These are phyloP conservation scores for Anthostomella pinea DNA, from an alignment of 2,329 filamentous ascomycete species.

Conservation along the genomic window DNA sequence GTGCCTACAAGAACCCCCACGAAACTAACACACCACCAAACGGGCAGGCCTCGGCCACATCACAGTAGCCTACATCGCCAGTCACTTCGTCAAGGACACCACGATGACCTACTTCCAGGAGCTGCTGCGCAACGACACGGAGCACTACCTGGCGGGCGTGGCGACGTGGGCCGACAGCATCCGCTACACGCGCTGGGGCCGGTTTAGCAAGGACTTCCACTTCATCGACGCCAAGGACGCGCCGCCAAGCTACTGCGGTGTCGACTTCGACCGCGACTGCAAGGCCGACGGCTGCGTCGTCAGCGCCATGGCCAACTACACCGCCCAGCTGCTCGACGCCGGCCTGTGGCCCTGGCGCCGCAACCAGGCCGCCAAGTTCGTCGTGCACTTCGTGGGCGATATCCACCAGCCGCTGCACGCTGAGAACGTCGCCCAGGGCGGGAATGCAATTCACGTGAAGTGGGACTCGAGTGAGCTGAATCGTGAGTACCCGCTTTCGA, in stretches of 20 bases:
- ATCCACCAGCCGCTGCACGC: conserved; percentile 68
- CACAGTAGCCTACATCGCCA: conserved; percentile 62
- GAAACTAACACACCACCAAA: no score
- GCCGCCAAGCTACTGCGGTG: conserved; percentile 56
- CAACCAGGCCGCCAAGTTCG: conserved; percentile 62
- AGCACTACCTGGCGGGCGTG: conserved; percentile 59
- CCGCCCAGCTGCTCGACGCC: conserved; percentile 49
- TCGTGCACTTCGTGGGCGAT: conserved; percentile 67
- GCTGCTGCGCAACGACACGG: conserved; percentile 52
- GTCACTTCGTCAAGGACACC: conserved; percentile 54
- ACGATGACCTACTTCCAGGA: conserved; percentile 57
- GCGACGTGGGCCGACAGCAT: conserved; percentile 67
- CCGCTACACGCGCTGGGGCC: conserved; percentile 61
- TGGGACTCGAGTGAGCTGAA: conserved; percentile 60
- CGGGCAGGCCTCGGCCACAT: conserved; percentile 62
- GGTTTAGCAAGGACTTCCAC: conserved; percentile 62
- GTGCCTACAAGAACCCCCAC: no score
- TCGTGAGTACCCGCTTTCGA: conserved; percentile 20
- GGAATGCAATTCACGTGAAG: conserved; percentile 64
- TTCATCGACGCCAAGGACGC: conserved; percentile 67
- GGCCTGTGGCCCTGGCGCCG: conserved; percentile 44
- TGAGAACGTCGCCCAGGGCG: conserved; percentile 61
- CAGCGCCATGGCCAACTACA: conserved; percentile 59
- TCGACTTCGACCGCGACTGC: conserved; percentile 62
- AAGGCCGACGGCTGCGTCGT: conserved; percentile 61